Conservation (phyloP, 1,284 basidiomycete species). For the Cryptococcus deneoformans region DNA sequence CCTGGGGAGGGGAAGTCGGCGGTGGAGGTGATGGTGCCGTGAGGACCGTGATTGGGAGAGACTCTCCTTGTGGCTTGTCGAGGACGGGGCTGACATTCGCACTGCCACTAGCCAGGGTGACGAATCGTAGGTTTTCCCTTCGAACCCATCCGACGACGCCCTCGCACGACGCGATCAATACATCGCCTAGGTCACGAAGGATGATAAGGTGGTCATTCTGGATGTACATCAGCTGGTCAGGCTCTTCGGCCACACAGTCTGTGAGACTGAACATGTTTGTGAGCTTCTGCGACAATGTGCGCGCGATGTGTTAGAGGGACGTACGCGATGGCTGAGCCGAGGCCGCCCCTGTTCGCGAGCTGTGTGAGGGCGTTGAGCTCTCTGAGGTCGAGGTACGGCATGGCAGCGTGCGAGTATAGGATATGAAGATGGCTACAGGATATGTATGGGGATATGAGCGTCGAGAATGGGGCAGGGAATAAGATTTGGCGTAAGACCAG, state of each 20-base stretch:
- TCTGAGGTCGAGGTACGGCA: constrained; percentile 32
- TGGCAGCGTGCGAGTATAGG: neutral
- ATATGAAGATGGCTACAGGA: no score
- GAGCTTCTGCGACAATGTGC: neutral
- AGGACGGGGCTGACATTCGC: neutral
- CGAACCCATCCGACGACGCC: constrained; percentile 83
- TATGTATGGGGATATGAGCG: no score
- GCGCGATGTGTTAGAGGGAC: neutral
- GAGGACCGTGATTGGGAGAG: constrained; percentile 15
- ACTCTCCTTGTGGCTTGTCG: neutral
- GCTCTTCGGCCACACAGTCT: constrained; percentile 72
- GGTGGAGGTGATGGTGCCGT: constrained; percentile 25
- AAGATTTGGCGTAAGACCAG: no score
- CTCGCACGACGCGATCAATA: constrained; percentile 73
- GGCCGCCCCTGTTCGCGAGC: constrained; percentile 36
- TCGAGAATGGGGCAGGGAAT: no score
- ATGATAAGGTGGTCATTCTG: constrained; percentile 78
- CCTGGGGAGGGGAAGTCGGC: neutral
- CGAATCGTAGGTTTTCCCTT: constrained; percentile 64
- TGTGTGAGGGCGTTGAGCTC: constrained; percentile 39
- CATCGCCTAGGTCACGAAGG: constrained; percentile 65
- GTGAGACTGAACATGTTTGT: constrained; percentile 16
- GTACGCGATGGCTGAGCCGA: constrained; percentile 40
- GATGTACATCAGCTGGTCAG: constrained; percentile 84
- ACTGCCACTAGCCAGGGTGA: constrained; percentile 13